Evolutionary conservation across 805 yeast genomes (phyloP), one percentile per base, ranked within the genome.

Genomic region (Ogataea neopini): DNA sequence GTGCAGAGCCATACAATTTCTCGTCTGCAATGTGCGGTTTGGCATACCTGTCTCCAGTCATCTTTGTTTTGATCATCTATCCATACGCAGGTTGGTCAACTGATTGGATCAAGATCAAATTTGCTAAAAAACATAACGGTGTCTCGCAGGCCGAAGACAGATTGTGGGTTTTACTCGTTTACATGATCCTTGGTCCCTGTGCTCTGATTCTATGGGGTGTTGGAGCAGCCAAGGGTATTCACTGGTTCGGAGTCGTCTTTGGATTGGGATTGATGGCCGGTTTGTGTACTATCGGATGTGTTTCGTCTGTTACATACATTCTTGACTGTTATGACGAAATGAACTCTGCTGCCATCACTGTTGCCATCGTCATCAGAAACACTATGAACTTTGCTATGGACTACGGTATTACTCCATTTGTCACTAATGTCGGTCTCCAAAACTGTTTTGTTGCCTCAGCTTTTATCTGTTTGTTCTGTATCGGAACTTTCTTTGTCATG

Each of bases 141-240:
- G 44, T 74, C 2, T 73, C 82, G 3, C 74, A 74, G 43, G 80
- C 86, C 0, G 86, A 82, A 56, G 79, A 75, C 53, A 67, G 86
- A 51, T 66, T 81, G 14, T 80, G 82, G 81, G 73, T 75, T 13
- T 54, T 78, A 52, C 46, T 66, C 2, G 61, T 74, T 6, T 77
- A 75, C 50, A 67, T 70, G 58, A 63, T 82, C 30, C 54, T 81
- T 7, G 79, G 81, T 4, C 83, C 83, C 1, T 70, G 72, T 0
- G 80, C 85, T 0, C 65, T 80, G 47, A 72, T 81, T 50, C 67
- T 84, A 13, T 81, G 84, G 75, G 88, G 88, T 40, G 75, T 81
- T 37, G 87, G 86, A 9, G 83, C 86, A 0, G 74, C 75, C 40
- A 73, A 75, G 43, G 72, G 69, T 3, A 66, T 75, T 25, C 77